These are phyloP conservation scores for Phlyctochytrium planicorne DNA, from an alignment of 192 early-diverging fungal species.

Conservation along the genomic window DNA sequence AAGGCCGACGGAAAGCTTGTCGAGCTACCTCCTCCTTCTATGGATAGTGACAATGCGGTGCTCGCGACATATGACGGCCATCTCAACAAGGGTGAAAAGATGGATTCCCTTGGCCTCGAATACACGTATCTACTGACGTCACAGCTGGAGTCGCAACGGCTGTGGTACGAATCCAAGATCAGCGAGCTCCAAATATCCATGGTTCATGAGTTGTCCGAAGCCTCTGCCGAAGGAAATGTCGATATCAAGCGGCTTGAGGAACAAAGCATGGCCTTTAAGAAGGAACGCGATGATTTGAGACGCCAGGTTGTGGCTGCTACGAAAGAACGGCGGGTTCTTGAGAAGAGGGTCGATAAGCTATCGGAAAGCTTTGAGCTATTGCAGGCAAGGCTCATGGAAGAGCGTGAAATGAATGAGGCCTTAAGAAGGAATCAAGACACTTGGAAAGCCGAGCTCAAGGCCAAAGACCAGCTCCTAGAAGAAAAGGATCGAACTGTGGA, in stretches of 20 bases:
- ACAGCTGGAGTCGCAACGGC: constrained; percentile 84
- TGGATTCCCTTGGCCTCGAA: constrained; percentile 75
- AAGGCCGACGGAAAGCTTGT: constrained; percentile 89
- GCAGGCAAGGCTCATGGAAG: constrained; percentile 68
- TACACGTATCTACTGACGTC: constrained; percentile 79
- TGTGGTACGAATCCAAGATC: constrained; percentile 77
- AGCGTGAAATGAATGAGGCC: constrained; percentile 61
- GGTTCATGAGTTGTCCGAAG: not conserved
- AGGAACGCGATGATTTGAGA: not conserved
- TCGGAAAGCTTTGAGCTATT: constrained; percentile 52
- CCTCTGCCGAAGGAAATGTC: not conserved
- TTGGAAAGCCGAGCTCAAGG: constrained; percentile 53
- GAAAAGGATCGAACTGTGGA: constrained; percentile 57
- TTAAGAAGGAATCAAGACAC: constrained; percentile 65
- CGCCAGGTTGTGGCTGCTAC: constrained; percentile 20
- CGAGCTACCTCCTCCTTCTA: constrained; percentile 63
- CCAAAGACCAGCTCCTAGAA: constrained; percentile 54
- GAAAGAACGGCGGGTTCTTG: constrained; percentile 49
- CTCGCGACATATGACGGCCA: not conserved
- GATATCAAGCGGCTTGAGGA: no score
- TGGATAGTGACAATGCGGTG: not conserved
- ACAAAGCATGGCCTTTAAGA: not conserved
- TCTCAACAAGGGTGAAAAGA: constrained; percentile 47
- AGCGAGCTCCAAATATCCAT: constrained; percentile 26
- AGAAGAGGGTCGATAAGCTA: constrained; percentile 59